phyloP scores from a whole-genome alignment of 192 early-diverging fungal species.

The Phlyctochytrium arcticum region DNA sequence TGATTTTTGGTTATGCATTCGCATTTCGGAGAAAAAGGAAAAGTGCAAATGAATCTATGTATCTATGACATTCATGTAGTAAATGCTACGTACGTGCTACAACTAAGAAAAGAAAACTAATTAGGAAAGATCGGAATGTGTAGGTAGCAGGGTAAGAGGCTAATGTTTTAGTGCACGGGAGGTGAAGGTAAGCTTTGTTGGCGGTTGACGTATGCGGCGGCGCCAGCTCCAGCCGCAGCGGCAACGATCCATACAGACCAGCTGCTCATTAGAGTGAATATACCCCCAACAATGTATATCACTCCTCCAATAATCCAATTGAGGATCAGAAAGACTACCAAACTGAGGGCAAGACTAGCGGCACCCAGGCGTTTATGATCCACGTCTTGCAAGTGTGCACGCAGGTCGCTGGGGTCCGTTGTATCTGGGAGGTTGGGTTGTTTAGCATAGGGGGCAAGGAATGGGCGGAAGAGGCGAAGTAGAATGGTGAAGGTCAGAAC shows the following conservation, averaged over 20 bases:
- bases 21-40: no score
- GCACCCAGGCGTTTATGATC: constrained; percentile 10
- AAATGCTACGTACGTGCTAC: no score
- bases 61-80: no score
- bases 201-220: no score
- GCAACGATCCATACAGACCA: not conserved
- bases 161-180: no score
- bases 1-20: no score
- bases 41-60: no score
- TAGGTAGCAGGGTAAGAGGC: no score
- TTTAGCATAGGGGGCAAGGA: constrained; percentile 13
- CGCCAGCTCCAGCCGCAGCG: not conserved
- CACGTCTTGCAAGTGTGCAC: not conserved
- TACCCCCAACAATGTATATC: not conserved
- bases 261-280: not conserved
- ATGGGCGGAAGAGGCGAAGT: constrained; percentile 22
- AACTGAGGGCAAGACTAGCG: not conserved
- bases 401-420: constrained; percentile 11
- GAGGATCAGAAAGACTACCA: constrained; percentile 4
- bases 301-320: not conserved
- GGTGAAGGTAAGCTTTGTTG: no score
- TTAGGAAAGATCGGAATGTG: no score
- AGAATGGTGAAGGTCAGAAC: constrained; percentile 2
- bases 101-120: no score
- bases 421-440: constrained; percentile 5